Evolutionary conservation across 768 basidiomycete genomes (phyloP), one percentile per base, ranked within the genome.

Genomic region (Tylopilus cervinicoccineus): DNA sequence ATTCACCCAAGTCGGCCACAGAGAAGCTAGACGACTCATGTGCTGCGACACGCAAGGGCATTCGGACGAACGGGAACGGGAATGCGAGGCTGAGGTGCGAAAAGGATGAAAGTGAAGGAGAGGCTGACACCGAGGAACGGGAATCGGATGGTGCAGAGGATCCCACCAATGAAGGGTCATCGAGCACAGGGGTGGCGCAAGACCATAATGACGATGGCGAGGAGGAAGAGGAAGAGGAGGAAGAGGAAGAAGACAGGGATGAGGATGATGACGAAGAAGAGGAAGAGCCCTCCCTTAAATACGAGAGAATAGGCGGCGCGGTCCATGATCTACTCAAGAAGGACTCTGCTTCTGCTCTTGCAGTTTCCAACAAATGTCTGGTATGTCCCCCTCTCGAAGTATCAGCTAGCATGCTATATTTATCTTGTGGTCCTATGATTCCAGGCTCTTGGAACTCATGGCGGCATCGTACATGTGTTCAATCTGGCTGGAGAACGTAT

Each of bases 241-340:
- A 57, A 0, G 61, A 53, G 1, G 56, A 60, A 0, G 55, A 62
- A 0, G 82, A 76, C 0, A 78, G 76, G 0, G 80, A 79, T 0
- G 81, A 81, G 0, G 78, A 78, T 0, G 83, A 81, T 0, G 83
- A 83, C 0, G 85, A 84, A 0, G 93, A 93, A 2, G 92, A 94
- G 23, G 90, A 93, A 17, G 93, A 95, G 70, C 93, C 89, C 29
- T 79, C 87, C 0, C 75, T 98, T 59, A 98, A 97, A 65, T 98
- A 97, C 61, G 84, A 88, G 56, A 81, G 87, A 37, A 77, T 96
- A 45, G 77, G 77, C 20, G 88, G 90, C 2, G 69, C 78, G 0
- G 70, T 88, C 24, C 79, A 81, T 5, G 88, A 90, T 57, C 70
- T 96, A 24, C 76, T 97, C 46, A 83, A 82, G 72, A 94, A 89